phyloP scores from a whole-genome alignment of 208 protist genomes.

The Trypanosomatidae sp. region DNA sequence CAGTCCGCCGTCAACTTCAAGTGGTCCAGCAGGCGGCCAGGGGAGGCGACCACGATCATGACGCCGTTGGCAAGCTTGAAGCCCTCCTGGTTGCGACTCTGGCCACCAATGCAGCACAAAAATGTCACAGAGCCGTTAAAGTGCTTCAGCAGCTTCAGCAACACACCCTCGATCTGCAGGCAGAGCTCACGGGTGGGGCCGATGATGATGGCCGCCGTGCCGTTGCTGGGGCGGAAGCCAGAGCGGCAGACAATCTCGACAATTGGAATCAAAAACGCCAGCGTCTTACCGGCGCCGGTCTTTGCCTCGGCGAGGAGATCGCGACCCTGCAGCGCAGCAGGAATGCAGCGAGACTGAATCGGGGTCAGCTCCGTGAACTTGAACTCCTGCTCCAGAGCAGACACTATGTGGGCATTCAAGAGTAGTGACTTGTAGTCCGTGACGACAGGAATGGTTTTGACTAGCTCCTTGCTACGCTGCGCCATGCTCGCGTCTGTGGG shows the following conservation, averaged over 20 bases:
- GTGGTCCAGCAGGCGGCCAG: constrained; percentile 98
- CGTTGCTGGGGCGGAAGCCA: constrained; percentile 97
- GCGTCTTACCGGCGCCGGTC: constrained; percentile 97
- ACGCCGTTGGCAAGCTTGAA: constrained; percentile 87
- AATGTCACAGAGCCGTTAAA: constrained; percentile 92
- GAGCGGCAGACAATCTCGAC: constrained; percentile 97
- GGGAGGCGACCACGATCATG: constrained; percentile 92
- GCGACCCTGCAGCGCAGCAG: constrained; percentile 81
- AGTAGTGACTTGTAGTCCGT: constrained; percentile 84
- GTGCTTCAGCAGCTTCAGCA: constrained; percentile 92
- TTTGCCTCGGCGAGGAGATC: constrained; percentile 94
- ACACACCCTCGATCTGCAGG: constrained; percentile 98
- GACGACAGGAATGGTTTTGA: constrained; percentile 45
- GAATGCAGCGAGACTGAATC: constrained; percentile 94
- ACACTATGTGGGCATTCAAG: constrained; percentile 86
- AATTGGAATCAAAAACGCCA: constrained; percentile 98
- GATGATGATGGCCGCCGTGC: constrained; percentile 97
- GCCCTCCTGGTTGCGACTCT: constrained; percentile 89
- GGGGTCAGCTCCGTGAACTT: constrained; percentile 95
- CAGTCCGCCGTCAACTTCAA: constrained; percentile 97
- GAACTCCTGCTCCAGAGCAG: constrained; percentile 84
- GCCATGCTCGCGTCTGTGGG: constrained; percentile 10
- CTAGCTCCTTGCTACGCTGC: constrained; percentile 27
- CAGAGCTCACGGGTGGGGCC: constrained; percentile 99
- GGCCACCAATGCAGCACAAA: constrained; percentile 89